phyloP scores from a whole-genome alignment of 1,284 basidiomycete genomes.

The Malassezia caprae region DNA sequence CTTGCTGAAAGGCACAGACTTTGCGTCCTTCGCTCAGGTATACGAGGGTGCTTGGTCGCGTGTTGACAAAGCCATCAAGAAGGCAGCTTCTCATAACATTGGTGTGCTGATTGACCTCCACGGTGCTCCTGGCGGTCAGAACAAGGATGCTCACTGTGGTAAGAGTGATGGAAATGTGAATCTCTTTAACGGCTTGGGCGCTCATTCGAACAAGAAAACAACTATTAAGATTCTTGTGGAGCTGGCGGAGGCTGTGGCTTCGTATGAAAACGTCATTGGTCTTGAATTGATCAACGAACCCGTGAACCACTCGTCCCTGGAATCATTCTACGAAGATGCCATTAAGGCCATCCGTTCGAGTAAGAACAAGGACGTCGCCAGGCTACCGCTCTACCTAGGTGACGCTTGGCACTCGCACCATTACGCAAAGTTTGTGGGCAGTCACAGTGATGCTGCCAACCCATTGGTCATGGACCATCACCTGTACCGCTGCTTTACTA shows the following conservation, averaged over 20 bases:
- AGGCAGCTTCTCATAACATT: conserved; percentile 58
- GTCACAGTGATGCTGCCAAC: conserved; percentile 24
- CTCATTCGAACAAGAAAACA: conserved; percentile 43
- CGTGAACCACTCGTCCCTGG: conserved; percentile 49
- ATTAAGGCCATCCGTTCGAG: conserved; percentile 55
- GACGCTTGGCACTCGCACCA: conserved; percentile 68
- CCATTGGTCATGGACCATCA: conserved; percentile 70
- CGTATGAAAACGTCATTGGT: conserved; percentile 62
- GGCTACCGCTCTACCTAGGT: conserved; percentile 55
- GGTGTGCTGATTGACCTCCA: conserved; percentile 62
- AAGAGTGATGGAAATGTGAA: conserved; percentile 21
- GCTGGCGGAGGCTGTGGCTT: conserved; percentile 46
- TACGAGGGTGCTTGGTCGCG: conserved; percentile 66
- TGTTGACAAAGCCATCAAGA: conserved; percentile 60
- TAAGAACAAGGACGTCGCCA: conserved; percentile 16
- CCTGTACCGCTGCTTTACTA: conserved; percentile 71
- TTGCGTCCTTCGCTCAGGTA: conserved; percentile 55
- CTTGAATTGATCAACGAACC: conserved; percentile 79
- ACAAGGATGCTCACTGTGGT: conserved; percentile 49
- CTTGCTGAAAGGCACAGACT: conserved; percentile 65
- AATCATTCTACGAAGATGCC: conserved; percentile 50
- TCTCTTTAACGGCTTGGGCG: conserved; percentile 41
- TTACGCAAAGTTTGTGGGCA: conserved; percentile 56
- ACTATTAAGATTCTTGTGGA: conserved; percentile 57
- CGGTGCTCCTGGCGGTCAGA: conserved; percentile 59